Conservation (phyloP, 1,284 basidiomycete species). For the Cystobasidium pallidum region DNA sequence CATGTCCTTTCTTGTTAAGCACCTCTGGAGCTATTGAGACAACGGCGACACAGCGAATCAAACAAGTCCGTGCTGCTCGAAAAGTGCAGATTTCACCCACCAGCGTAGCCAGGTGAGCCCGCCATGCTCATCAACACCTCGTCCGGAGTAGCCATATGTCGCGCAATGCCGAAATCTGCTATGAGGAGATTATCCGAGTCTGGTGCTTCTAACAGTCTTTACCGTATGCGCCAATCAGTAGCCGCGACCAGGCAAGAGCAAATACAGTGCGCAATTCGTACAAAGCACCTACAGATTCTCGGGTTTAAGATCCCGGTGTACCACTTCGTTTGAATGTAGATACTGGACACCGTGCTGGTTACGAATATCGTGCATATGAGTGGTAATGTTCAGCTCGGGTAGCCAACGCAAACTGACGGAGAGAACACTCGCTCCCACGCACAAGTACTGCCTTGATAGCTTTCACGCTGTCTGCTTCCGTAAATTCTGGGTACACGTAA, state of each 20-base stretch:
- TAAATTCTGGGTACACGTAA: conserved; percentile 63
- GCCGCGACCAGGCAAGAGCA: conserved; percentile 62
- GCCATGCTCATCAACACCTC: conserved; percentile 81
- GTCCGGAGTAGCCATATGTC: conserved; percentile 75
- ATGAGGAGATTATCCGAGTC: conserved; percentile 73
- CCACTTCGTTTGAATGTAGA: conserved; percentile 69
- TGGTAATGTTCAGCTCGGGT: not conserved
- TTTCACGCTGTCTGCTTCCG: conserved; percentile 77
- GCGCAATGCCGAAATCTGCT: conserved; percentile 95
- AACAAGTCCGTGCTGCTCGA: not conserved
- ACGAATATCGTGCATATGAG: not conserved
- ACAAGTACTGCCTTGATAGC: conserved; percentile 66
- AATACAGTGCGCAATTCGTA: not conserved
- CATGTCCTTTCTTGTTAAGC: conserved; percentile 77
- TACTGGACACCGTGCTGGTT: conserved; percentile 50
- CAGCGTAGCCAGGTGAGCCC: conserved; percentile 91
- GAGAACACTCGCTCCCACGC: not conserved
- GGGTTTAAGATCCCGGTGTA: conserved; percentile 73
- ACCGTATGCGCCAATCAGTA: conserved; percentile 48
- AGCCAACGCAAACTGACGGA: not conserved
- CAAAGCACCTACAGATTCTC: conserved; percentile 48
- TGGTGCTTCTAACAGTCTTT: conserved; percentile 41
- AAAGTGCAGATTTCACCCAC: not conserved
- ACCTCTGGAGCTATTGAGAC: conserved; percentile 66
- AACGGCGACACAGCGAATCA: not conserved